Evolutionary conservation across 768 basidiomycete species (phyloP).

Genomic region (Lentinula lateritia): DNA sequence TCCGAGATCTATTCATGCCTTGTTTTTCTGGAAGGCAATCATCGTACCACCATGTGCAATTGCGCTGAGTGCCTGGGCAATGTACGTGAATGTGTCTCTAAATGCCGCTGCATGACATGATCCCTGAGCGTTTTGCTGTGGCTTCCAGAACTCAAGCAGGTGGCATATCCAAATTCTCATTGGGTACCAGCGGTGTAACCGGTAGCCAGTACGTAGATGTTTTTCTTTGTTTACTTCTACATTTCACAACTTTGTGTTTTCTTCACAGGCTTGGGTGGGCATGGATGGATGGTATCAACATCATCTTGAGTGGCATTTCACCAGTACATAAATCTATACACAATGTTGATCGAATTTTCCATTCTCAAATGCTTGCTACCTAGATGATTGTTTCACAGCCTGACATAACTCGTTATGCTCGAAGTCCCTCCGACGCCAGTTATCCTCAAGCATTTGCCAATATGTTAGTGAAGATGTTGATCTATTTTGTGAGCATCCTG

Average conservation of each 20-base stretch:
- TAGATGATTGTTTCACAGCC: neutral
- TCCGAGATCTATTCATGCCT: neutral
- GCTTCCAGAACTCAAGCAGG: neutral
- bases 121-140: neutral
- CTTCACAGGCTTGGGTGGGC: constrained; percentile 2
- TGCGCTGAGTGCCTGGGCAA: neutral
- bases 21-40: constrained; percentile 3
- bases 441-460: constrained; percentile 16
- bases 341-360: too few species aligned
- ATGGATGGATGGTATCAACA: constrained; percentile 11
- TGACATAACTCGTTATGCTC: constrained; percentile 12
- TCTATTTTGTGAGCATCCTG: neutral
- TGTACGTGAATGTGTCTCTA: neutral
- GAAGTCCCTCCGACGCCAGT: constrained; percentile 13
- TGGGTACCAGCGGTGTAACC: neutral
- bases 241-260: neutral
- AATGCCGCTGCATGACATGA: neutral
- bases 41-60: constrained; percentile 1
- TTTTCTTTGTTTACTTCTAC: neutral
- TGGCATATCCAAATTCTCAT: constrained; percentile 1
- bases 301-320: constrained; percentile 13
- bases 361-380: constrained; percentile 5
- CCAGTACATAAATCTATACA: constrained; percentile 1
- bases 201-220: neutral
- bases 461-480: constrained; percentile 11